A percentile compares a stretch with the other conserved stretches of the same genome.
These are phyloP conservation scores for Albugo candida DNA, from an alignment of 352 stramenopile genomes.

Conservation along the genomic window DNA sequence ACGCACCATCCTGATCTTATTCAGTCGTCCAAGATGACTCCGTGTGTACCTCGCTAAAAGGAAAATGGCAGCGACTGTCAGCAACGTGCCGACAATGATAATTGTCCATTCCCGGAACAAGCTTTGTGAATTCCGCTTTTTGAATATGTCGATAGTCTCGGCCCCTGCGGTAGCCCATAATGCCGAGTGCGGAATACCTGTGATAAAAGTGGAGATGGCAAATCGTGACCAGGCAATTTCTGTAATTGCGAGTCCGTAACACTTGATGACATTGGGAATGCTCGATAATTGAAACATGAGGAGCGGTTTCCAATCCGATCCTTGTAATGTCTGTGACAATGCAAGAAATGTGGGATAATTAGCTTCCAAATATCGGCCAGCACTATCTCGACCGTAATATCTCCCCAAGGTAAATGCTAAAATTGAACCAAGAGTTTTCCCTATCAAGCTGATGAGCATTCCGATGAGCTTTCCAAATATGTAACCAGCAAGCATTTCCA, in stretches of 20 bases:
- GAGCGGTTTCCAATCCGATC: conserved; percentile 48
- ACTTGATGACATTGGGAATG: conserved; percentile 62
- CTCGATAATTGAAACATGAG: conserved; percentile 60
- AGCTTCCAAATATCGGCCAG: conserved; percentile 34
- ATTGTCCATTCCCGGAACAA: not conserved
- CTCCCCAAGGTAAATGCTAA: conserved; percentile 40
- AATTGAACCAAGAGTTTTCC: conserved; percentile 47
- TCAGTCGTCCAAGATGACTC: too few relatives aligned
- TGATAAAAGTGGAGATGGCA: conserved; percentile 27
- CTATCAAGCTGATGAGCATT: conserved; percentile 34
- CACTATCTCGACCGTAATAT: conserved; percentile 26
- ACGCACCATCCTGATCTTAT: too few relatives aligned
- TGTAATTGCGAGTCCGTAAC: conserved; percentile 60
- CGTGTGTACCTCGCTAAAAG: too few relatives aligned
- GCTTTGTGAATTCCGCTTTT: not conserved
- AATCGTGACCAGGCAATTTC: conserved; percentile 35
- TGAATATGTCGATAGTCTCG: not conserved
- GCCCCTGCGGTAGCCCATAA: conserved; percentile 21
- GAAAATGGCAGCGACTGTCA: not conserved
- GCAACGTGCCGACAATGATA: not conserved
- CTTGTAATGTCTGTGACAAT: conserved; percentile 31
- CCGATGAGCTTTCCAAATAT: conserved; percentile 36
- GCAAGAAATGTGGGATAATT: conserved; percentile 53
- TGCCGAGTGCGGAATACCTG: conserved; percentile 32
- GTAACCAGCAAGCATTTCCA: conserved; percentile 41